phyloP scores from a whole-genome alignment of 2,329 filamentous ascomycete genomes.

The Ustulina deusta region DNA sequence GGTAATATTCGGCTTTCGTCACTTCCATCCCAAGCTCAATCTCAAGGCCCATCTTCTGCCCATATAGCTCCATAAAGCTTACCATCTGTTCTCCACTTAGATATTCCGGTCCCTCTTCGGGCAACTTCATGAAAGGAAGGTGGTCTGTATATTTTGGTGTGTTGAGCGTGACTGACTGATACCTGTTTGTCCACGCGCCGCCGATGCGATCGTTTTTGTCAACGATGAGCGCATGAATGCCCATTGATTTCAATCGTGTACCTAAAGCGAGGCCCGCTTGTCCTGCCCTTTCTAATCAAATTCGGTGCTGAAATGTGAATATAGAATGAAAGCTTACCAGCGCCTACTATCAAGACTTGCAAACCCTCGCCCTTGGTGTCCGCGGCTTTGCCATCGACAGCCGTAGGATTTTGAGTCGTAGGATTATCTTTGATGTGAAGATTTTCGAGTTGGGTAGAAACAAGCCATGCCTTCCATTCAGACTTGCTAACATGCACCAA shows the following conservation, averaged over 20 bases:
- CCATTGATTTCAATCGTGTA: neutral
- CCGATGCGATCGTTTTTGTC: neutral
- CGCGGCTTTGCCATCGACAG: neutral
- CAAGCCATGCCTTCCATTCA: conserved; percentile 1
- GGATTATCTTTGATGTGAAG: neutral
- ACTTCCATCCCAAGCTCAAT: neutral
- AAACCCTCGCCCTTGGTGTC: neutral
- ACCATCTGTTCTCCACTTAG: neutral
- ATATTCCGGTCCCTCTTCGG: neutral
- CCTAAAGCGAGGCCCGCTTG: neutral
- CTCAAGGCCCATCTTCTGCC: neutral
- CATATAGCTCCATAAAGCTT: neutral
- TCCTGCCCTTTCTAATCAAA: neutral
- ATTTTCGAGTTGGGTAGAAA: conserved; percentile 1
- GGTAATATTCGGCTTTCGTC: neutral
- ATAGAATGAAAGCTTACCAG: neutral
- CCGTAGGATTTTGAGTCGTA: neutral
- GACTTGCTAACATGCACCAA: neutral
- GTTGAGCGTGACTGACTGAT: neutral
- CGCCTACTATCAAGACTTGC: conserved; percentile 4
- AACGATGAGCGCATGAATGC: neutral
- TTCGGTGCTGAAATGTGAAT: neutral
- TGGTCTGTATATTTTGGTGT: conserved; percentile 2
- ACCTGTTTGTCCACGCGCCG: neutral
- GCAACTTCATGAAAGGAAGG: conserved; percentile 1